These are phyloP conservation scores for Pelagomonas calceolata DNA, from an alignment of 108 stramenopile species.

Conservation along the genomic window DNA sequence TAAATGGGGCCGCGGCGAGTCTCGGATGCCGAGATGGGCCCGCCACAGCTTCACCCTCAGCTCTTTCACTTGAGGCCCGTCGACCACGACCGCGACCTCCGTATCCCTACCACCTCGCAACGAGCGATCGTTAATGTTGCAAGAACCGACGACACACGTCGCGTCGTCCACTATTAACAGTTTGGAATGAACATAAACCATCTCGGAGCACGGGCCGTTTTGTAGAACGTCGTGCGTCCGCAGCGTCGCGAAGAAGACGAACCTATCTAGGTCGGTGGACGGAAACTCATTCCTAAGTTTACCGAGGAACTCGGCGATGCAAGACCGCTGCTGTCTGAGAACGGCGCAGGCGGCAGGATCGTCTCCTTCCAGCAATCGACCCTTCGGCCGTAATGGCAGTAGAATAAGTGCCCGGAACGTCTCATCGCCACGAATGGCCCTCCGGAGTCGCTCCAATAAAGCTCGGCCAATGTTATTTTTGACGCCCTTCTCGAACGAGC, in stretches of 20 bases:
- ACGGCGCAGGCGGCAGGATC: not conserved
- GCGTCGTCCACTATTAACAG: conserved; percentile 59
- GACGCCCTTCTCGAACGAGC: not conserved
- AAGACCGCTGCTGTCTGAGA: conserved; percentile 26
- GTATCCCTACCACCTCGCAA: conserved; percentile 48
- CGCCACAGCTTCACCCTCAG: conserved; percentile 2
- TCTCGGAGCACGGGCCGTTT: conserved; percentile 34
- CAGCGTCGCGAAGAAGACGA: conserved; percentile 19
- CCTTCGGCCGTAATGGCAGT: not conserved
- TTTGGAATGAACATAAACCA: conserved; percentile 57
- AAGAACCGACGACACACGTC: conserved; percentile 45
- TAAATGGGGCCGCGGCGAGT: not conserved
- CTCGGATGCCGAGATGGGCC: conserved; percentile 3
- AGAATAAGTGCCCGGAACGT: not conserved
- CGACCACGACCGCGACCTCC: conserved; percentile 26
- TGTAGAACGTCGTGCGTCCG: conserved; percentile 27
- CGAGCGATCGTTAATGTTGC: conserved; percentile 54
- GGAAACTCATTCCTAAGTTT: conserved; percentile 42
- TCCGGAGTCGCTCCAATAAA: not conserved
- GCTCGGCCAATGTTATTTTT: not conserved
- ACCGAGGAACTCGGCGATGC: conserved; percentile 27
- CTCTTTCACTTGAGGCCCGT: not conserved
- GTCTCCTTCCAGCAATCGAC: not conserved
- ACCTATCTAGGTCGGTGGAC: conserved; percentile 13
- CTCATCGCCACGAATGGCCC: not conserved